Conservation (phyloP, 208 protist genomes). For the Acanthamoeba polyphaga region DNA sequence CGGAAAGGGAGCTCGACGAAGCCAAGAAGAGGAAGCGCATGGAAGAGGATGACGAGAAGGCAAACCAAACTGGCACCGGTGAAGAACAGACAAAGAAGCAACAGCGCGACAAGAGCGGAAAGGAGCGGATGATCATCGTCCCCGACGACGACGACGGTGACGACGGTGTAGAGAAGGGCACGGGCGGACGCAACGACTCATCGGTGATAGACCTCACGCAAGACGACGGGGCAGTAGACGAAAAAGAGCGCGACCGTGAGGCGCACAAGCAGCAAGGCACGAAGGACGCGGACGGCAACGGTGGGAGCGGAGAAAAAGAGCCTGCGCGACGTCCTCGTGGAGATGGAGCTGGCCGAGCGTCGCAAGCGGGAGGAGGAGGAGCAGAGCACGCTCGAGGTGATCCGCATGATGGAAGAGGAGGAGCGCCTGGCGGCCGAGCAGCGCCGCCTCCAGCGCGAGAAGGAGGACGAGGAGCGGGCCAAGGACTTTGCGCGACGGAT, state of each 20-base stretch:
- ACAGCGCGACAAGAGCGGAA: background rate
- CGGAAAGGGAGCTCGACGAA: background rate
- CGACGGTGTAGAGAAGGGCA: background rate
- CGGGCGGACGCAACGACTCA: background rate
- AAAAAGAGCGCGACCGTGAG: background rate
- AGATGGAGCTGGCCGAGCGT: slow-evolving; percentile 41
- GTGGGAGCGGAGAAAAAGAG: slow-evolving; percentile 34
- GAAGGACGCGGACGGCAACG: background rate
- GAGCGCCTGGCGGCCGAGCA: background rate
- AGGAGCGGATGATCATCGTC: background rate
- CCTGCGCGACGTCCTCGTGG: background rate
- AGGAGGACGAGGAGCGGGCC: slow-evolving; percentile 36
- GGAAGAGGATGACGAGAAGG: background rate
- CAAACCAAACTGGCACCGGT: background rate
- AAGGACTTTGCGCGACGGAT: slow-evolving; percentile 26
- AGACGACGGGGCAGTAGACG: background rate
- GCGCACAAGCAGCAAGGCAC: background rate
- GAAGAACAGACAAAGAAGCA: slow-evolving; percentile 9
- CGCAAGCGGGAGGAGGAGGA: slow-evolving; percentile 27
- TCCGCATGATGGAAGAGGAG: slow-evolving; percentile 40
- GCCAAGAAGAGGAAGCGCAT: background rate
- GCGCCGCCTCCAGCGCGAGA: slow-evolving; percentile 1
- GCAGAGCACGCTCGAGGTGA: background rate
- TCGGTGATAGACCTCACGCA: background rate
- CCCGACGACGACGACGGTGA: background rate